These are phyloP conservation scores for Prunus salicina DNA, from an alignment of 306 rosid species.

Conservation along the genomic window DNA sequence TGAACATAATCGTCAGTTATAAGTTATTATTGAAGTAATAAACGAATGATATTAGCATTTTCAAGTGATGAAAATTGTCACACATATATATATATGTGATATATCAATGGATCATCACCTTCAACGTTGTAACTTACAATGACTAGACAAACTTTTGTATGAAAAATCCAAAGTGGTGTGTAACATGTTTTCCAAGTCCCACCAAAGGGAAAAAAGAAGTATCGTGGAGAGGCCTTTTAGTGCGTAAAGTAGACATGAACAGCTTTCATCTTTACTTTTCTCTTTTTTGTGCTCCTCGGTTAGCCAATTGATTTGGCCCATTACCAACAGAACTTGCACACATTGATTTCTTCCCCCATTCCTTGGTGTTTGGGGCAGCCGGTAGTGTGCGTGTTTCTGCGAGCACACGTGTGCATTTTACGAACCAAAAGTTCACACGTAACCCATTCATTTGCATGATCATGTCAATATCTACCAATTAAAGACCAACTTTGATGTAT, in stretches of 20 bases:
- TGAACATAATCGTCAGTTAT: not conserved
- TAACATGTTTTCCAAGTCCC: conserved; percentile 41
- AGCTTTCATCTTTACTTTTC: conserved; percentile 19
- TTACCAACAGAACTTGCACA: not conserved
- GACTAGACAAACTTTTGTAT: not conserved
- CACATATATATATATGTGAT: not conserved
- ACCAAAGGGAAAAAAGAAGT: conserved; percentile 31
- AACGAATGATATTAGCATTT: too few relatives aligned
- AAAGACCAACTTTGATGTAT: not conserved
- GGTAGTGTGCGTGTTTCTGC: conserved; percentile 20
- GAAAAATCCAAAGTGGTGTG: conserved; percentile 12
- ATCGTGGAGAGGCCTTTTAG: conserved; percentile 41
- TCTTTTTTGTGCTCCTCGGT: conserved; percentile 29
- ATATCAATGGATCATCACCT: conserved; percentile 4
- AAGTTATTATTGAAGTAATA: too few relatives aligned
- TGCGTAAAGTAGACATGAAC: conserved; percentile 29
- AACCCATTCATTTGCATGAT: not conserved
- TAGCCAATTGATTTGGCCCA: conserved; percentile 41
- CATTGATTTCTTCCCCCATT: conserved; percentile 19
- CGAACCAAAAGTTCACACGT: not conserved
- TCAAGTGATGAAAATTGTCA: not conserved
- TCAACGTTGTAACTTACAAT: conserved; percentile 5
- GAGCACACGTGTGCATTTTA: conserved; percentile 31
- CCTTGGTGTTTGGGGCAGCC: conserved; percentile 32
- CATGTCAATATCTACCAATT: not conserved